Evolutionary conservation across 1,139 yeast genomes (phyloP), one percentile per base, ranked within the genome.

Genomic region (Eremothecium coryli): DNA sequence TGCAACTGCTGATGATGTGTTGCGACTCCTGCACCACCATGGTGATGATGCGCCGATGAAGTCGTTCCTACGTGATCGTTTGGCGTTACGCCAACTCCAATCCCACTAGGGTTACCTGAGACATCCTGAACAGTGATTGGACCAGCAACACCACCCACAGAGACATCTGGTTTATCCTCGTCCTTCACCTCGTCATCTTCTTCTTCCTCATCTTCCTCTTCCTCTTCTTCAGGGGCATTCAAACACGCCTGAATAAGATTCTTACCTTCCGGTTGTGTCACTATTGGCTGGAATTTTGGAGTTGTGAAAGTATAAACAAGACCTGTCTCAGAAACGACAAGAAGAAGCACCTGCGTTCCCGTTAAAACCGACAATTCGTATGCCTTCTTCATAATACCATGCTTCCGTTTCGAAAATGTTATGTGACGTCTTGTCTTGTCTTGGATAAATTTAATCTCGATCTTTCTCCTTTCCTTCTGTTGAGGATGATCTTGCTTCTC

Each of bases 381-480:
- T 12, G 98, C 98, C 66, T 81, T 90, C 65, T 90, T 90, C 98
- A 90, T 90, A 53, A 90, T 90, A 45, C 98, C 98, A 28, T 96
- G 97, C 64, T 90, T 88, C 62, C 98, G 82, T 66, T 90, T 90
- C 36, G 95, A 84, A 54, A 90, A 90, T 18, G 98, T 90, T 50
- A 90, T 90, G 63, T 90, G 98, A 56, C 98, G 85, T 61, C 97
- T 78, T 21, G 95, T 84, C 65, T 90, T 90, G 62, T 90, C 96
- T 63, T 88, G 95, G 54, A 90, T 90, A 56, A 90, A 90, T 66
- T 86, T 85, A 61, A 90, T 90, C 62, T 90, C 97, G 56, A 90
- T 90, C 64, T 90, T 90, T 65, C 97, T 80, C 64, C 97, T 75
- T 63, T 90, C 97, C 39, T 51, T 52, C 34, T 45, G 49, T 26